A percentile compares a stretch with the other conserved stretches of the same genome.
Conservation (phyloP, 1,139 yeast genomes). For the Arxiozyma telluris region DNA sequence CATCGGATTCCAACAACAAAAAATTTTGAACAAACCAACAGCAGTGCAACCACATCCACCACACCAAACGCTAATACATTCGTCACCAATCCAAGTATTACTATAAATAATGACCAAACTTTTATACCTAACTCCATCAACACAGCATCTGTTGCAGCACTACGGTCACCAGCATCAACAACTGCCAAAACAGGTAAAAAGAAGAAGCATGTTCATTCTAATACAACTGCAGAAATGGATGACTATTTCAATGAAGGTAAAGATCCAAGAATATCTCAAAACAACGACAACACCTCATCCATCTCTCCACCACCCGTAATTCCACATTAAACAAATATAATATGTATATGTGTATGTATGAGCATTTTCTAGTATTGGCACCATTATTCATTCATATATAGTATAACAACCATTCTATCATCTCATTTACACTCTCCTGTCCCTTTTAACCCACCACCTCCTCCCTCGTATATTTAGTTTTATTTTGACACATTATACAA, state of each 20-base stretch:
- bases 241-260: slow-evolving; percentile 34
- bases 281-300: slow-evolving; percentile 6
- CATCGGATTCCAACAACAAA: slow-evolving; percentile 60
- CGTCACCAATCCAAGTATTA: background rate
- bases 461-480: too few relatives aligned
- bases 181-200: slow-evolving; percentile 16
- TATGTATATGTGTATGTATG: background rate
- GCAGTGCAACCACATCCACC: background rate
- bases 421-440: background rate
- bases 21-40: background rate
- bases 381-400: background rate
- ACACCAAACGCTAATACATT: background rate
- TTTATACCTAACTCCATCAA: slow-evolving; percentile 1
- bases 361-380: background rate
- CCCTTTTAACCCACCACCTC: too few relatives aligned
- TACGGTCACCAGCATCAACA: slow-evolving; percentile 10
- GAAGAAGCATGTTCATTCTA: slow-evolving; percentile 23
- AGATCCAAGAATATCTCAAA: slow-evolving; percentile 26
- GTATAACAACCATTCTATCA: background rate
- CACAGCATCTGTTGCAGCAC: slow-evolving; percentile 5
- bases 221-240: slow-evolving; percentile 16
- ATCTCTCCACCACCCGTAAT: slow-evolving; percentile 30
- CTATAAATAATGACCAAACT: background rate
- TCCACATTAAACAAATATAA: slow-evolving; percentile 5
- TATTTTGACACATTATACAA: too few relatives aligned